Evolutionary conservation across 208 protist species (phyloP), one percentile per base, ranked within the genome.

Genomic region (Lotmaria passim): DNA sequence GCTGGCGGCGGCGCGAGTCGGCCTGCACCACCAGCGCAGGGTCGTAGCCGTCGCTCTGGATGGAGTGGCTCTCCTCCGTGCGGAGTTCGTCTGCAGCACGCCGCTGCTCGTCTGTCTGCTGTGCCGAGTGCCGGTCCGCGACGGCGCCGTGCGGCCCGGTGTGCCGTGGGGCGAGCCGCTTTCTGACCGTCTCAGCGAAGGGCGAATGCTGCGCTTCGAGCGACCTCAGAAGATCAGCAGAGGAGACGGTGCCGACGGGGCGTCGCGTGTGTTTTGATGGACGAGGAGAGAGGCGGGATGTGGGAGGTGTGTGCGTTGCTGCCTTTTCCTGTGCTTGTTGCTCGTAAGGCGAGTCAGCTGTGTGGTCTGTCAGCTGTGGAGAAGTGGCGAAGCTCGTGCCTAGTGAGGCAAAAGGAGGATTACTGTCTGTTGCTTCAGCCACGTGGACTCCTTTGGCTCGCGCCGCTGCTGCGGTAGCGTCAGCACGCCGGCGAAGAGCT

Each of bases 11-110:
- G 1, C 68, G 52, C 3, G 79, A 78, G 62, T 93, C 77, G 11
- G 85, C 52, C 39, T 51, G 78, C 36, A 91, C 70, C n/a, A 90
- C 81, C 15, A 79, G 48, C 24, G 81, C 85, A 21, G 85, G 85
- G 51, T 93, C 87, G 59, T 86, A 84, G 23, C 61, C 56, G 31
- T 51, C 17, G 7, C 24, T 19, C n/a, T 38, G n/a, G 2, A 62
- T 36, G 39, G 23, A 39, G 31, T 44, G 31, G n/a, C 75, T 33
- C 59, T 56, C 55, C 34, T 62, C 48, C 26, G 44, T 28, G 50
- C 65, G 56, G 21, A 65, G 60, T 30, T 80, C 62, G 2, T 61
- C 24, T 51, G 41, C 57, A 19, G 28, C 39, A 51, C 50, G 39
- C 24, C 51, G 56, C 47, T 73, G 65, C n/a, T 65, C 34, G 14